Evolutionary conservation across 768 basidiomycete species (phyloP).

Genomic region (Lyophyllum shimeji): DNA sequence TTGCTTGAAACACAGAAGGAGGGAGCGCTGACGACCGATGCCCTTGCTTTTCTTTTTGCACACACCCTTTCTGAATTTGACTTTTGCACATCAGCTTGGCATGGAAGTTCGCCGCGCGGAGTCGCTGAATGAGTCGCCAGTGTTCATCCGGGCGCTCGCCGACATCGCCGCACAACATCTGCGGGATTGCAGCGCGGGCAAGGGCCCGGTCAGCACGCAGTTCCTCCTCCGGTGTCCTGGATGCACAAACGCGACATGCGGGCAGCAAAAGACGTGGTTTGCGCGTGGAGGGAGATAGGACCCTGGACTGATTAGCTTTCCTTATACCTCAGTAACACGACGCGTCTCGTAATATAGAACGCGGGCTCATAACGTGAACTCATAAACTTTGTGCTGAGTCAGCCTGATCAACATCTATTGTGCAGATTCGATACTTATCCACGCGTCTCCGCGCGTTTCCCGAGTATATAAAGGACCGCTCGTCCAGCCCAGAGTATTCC

Average conservation of each 20-base stretch:
- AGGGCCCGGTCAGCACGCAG: slow-evolving; percentile 73
- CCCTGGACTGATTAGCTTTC: neutral
- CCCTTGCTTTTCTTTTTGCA: slow-evolving; percentile 16
- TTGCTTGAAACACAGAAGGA: slow-evolving; percentile 11
- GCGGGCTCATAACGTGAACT: slow-evolving; percentile 3
- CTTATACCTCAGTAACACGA: slow-evolving; percentile 1
- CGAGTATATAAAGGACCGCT: slow-evolving; percentile 10
- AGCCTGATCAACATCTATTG: slow-evolving; percentile 3
- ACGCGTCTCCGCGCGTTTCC: slow-evolving; percentile 12
- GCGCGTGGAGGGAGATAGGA: slow-evolving; percentile 65
- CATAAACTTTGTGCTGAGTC: slow-evolving; percentile 11
- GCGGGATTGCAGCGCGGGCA: slow-evolving; percentile 55
- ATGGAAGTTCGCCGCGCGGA: slow-evolving; percentile 88
- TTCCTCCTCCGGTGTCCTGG: slow-evolving; percentile 89
- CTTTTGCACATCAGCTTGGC: slow-evolving; percentile 62
- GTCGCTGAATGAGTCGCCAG: slow-evolving; percentile 93
- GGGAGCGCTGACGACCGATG: neutral
- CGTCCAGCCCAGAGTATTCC: neutral
- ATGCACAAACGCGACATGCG: slow-evolving; percentile 88
- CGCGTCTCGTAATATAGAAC: slow-evolving; percentile 14
- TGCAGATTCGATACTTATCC: neutral
- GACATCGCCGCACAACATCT: slow-evolving; percentile 87
- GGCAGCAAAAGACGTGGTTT: slow-evolving; percentile 88
- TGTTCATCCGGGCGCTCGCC: slow-evolving; percentile 92
- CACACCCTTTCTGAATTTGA: neutral